Percentiles rank a stretch among this genome's conserved stretches.
These are phyloP conservation scores for Botrytis squamosa DNA, from an alignment of 2,329 filamentous ascomycete species.

Conservation along the genomic window DNA sequence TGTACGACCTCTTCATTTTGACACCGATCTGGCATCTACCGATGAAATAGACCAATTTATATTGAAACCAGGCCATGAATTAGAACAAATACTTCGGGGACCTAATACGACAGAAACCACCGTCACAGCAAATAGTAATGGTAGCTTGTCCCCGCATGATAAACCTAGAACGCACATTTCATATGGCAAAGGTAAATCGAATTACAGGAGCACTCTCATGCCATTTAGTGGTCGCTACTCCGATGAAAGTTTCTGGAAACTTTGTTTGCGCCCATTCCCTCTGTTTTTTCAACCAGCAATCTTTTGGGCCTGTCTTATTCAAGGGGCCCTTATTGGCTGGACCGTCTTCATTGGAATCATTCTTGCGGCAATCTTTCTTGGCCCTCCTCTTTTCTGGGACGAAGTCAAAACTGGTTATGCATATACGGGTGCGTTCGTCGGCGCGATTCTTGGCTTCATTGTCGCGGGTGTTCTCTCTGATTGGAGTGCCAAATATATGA, in stretches of 20 bases:
- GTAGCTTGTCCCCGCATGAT: background rate
- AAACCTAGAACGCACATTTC: background rate
- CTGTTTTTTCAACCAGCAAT: slow-evolving; percentile 83
- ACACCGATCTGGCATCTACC: slow-evolving; percentile 59
- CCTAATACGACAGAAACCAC: slow-evolving; percentile 16
- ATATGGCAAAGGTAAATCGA: slow-evolving; percentile 30
- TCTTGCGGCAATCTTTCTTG: slow-evolving; percentile 77
- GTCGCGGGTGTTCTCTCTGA: slow-evolving; percentile 76
- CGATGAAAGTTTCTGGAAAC: slow-evolving; percentile 67
- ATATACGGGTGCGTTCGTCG: slow-evolving; percentile 82
- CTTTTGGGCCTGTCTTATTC: slow-evolving; percentile 74
- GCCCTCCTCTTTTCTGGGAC: slow-evolving; percentile 76
- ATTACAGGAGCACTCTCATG: slow-evolving; percentile 59
- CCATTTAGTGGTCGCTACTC: slow-evolving; percentile 83
- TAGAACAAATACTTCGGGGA: slow-evolving; percentile 12
- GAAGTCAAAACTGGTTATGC: slow-evolving; percentile 82
- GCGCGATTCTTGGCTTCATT: slow-evolving; percentile 73
- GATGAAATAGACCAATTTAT: slow-evolving; percentile 26
- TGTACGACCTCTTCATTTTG: slow-evolving; percentile 62
- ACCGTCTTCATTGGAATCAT: slow-evolving; percentile 89
- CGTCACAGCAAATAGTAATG: slow-evolving; percentile 12
- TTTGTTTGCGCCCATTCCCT: slow-evolving; percentile 72
- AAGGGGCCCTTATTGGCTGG: slow-evolving; percentile 92
- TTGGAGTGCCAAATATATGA: slow-evolving; percentile 67
- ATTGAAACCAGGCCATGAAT: slow-evolving; percentile 17